phyloP scores from a whole-genome alignment of 2,329 filamentous ascomycete species.

The Pseudogymnoascus sp. region DNA sequence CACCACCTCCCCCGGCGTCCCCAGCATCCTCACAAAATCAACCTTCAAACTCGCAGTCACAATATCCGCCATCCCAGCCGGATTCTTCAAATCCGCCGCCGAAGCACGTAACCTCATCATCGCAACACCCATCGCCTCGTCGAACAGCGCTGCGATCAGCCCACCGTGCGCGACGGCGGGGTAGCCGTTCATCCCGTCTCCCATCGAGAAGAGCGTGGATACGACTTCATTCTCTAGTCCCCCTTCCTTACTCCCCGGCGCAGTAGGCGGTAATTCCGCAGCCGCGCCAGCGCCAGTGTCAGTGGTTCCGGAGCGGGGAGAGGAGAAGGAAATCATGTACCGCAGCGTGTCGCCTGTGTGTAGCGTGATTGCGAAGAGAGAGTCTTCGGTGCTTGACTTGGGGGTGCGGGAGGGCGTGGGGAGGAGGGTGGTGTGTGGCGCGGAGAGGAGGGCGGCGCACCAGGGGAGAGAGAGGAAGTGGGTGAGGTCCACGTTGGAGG shows the following conservation, averaged over 20 bases:
- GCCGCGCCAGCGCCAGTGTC: not conserved
- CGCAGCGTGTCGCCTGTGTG: slow-evolving; percentile 41
- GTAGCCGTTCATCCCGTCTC: not conserved
- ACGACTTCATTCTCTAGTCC: slow-evolving; percentile 2
- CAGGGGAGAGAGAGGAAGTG: slow-evolving; percentile 38
- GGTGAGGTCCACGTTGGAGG: slow-evolving; percentile 15
- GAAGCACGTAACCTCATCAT: slow-evolving; percentile 25
- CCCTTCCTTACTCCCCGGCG: not conserved
- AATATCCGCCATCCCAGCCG: slow-evolving; percentile 22
- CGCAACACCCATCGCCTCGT: slow-evolving; percentile 22
- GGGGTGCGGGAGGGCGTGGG: slow-evolving; percentile 32
- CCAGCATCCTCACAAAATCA: slow-evolving; percentile 44
- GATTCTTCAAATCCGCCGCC: slow-evolving; percentile 21
- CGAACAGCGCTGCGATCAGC: not conserved
- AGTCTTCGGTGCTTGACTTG: slow-evolving; percentile 39
- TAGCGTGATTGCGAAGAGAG: slow-evolving; percentile 45
- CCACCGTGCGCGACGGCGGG: slow-evolving; percentile 9
- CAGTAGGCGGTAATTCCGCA: not conserved
- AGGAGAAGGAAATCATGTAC: not conserved
- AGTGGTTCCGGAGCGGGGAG: not conserved
- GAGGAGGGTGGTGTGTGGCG: slow-evolving; percentile 33
- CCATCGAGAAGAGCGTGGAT: not conserved
- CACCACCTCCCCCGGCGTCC: slow-evolving; percentile 41
- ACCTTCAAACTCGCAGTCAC: slow-evolving; percentile 50
- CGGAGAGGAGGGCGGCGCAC: slow-evolving; percentile 37